Base-by-base conservation (phyloP, 2,329 filamentous ascomycete genomes). In the Aureobasidium sp. region DNA sequence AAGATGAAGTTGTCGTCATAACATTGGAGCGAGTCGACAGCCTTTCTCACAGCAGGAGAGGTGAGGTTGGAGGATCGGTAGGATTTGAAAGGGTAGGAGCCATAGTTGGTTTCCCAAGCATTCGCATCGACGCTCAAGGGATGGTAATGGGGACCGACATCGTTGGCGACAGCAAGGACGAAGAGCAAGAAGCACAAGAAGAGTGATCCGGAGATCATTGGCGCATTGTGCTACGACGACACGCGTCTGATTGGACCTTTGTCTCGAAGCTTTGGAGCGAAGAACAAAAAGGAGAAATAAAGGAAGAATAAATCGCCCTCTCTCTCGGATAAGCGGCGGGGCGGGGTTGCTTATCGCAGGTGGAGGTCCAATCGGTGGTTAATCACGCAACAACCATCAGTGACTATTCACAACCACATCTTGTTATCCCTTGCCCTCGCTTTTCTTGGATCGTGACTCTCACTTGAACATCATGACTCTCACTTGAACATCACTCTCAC, bases 1-100 rank as follows among this genome's bases (percentile, higher is more conserved):
- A 63, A 63, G 32, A 61, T 43, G 36, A 41, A 32, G 27, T 59
- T 59, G 32, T 61, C 62, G 47, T 63, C 62, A 20, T 63, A 50
- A 17, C 62, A 63, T 56, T 50, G 9, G 6, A 39, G n/a, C 37
- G 62, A 63, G 41, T 63, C 43, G 34, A 53, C 24, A 5, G 39
- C 55, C 26, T 60, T 63, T 36, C 55, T 52, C 43, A 63, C 43
- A 13, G 56, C 62, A 17, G 62, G 62, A 26, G 56, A 60, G 37
- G 55, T 63, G 53, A 63, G 6, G 26, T 61, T 51, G 20, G 46
- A 32, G n/a, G 62, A 60, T 13, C 36, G 55, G 36, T 53, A 63
- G 5, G 56, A 47, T 9, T 43, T 37, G 56, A 53, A 63, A 1
- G 62, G 62, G 27, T 61, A 63, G 7, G 53, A 29, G 26, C 61